phyloP scores from a whole-genome alignment of 2,329 filamentous ascomycete genomes.

The Metarhizium sp. region DNA sequence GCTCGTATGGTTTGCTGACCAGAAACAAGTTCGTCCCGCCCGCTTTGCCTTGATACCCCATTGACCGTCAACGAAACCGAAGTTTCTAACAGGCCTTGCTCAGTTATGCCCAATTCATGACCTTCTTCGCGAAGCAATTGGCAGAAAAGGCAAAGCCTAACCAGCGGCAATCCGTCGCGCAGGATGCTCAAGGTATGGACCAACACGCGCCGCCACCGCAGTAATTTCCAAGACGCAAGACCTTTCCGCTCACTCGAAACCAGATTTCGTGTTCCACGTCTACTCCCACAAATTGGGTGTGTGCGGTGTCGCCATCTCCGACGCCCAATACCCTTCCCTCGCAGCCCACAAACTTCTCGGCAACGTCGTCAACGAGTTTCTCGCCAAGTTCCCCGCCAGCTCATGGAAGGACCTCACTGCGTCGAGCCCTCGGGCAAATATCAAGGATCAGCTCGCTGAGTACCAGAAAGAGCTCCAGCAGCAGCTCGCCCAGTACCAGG shows the following conservation, averaged over 20 bases:
- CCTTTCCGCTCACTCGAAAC: not conserved
- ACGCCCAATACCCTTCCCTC: slow-evolving; percentile 64
- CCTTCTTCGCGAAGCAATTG: slow-evolving; percentile 76
- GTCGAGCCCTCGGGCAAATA: slow-evolving; percentile 45
- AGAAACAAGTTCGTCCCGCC: slow-evolving; percentile 47
- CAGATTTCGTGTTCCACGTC: slow-evolving; percentile 66
- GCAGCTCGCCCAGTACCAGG: slow-evolving; percentile 62
- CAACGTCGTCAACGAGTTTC: slow-evolving; percentile 83
- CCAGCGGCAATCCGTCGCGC: slow-evolving; percentile 67
- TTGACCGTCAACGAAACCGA: not conserved
- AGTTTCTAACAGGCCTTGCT: slow-evolving; percentile 4
- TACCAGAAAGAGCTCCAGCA: slow-evolving; percentile 24
- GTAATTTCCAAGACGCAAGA: not conserved
- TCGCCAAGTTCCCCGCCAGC: slow-evolving; percentile 62
- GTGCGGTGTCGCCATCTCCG: slow-evolving; percentile 68
- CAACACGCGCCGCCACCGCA: not conserved
- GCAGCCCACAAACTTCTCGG: slow-evolving; percentile 81
- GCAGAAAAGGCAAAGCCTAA: slow-evolving; percentile 77
- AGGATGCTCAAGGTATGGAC: slow-evolving; percentile 58
- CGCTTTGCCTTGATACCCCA: not conserved
- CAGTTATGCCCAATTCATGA: slow-evolving; percentile 60
- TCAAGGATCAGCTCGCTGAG: slow-evolving; percentile 45
- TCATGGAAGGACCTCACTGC: slow-evolving; percentile 49
- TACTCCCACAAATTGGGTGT: slow-evolving; percentile 68
- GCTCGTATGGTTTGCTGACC: slow-evolving; percentile 72